These are phyloP conservation scores for Sextonia rubra DNA, from an alignment of 164 flowering plant species.

Conservation along the genomic window DNA sequence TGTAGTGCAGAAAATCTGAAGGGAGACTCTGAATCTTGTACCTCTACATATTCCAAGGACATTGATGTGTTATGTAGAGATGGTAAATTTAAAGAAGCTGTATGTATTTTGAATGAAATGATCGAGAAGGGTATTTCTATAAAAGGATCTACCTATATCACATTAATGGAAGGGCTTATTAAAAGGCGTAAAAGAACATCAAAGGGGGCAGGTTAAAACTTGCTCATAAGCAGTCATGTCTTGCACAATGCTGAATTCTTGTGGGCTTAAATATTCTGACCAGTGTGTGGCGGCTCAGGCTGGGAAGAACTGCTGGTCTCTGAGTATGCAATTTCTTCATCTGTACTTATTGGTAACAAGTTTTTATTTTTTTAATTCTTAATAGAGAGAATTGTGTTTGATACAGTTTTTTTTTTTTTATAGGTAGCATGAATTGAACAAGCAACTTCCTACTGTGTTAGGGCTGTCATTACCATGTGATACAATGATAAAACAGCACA, in stretches of 20 bases:
- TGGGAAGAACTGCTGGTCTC: no score
- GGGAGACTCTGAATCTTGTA: slow-evolving; percentile 30
- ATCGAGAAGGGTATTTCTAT: slow-evolving; percentile 44
- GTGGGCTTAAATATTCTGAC: background rate
- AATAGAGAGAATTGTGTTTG: no score
- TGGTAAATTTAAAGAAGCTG: slow-evolving; percentile 67
- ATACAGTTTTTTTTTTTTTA: no score
- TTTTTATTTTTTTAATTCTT: no score
- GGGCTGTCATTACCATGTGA: no score
- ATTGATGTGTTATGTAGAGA: slow-evolving; percentile 55
- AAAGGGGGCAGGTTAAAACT: slow-evolving; percentile 18
- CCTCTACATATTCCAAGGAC: slow-evolving; percentile 39
- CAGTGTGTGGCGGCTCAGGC: background rate
- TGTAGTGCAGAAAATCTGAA: slow-evolving; percentile 9
- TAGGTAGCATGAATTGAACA: no score
- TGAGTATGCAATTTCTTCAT: no score
- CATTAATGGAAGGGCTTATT: slow-evolving; percentile 63
- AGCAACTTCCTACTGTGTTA: no score
- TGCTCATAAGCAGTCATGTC: background rate
- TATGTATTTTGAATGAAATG: slow-evolving; percentile 40
- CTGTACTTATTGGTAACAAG: no score
- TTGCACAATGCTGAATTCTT: background rate
- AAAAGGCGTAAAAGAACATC: slow-evolving; percentile 55
- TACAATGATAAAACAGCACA: no score
- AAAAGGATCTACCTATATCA: slow-evolving; percentile 44